A percentile compares a stretch with the other conserved stretches of the same genome.
Evolutionary conservation across 1,139 yeast genomes (phyloP).

Genomic region (Debaryomyces sp.): DNA sequence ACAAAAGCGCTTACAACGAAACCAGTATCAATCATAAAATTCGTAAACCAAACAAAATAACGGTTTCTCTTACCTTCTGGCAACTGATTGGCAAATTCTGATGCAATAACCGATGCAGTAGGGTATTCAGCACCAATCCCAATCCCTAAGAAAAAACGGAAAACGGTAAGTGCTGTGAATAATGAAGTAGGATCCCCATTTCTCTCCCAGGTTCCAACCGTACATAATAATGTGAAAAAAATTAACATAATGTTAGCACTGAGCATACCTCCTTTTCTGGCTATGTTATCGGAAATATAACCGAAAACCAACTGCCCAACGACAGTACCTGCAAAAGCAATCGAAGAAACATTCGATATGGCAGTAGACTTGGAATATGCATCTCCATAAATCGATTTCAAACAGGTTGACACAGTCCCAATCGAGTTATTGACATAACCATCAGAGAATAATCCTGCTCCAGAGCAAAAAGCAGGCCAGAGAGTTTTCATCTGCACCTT

Average conservation of each 20-base stretch:
- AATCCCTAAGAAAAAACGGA: slow-evolving; percentile 84
- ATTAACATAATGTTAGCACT: slow-evolving; percentile 72
- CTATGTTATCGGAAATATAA: slow-evolving; percentile 71
- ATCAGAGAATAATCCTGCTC: slow-evolving; percentile 90
- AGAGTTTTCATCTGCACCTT: slow-evolving; percentile 32
- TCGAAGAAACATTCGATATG: slow-evolving; percentile 77
- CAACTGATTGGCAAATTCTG: slow-evolving; percentile 82
- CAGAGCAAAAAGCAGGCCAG: slow-evolving; percentile 85
- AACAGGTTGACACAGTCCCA: slow-evolving; percentile 72
- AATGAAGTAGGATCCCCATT: slow-evolving; percentile 64
- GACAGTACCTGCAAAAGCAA: slow-evolving; percentile 89
- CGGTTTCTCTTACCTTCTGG: slow-evolving; percentile 85
- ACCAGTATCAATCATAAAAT: slow-evolving; percentile 84
- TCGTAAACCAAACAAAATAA: slow-evolving; percentile 88
- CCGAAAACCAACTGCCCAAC: slow-evolving; percentile 84
- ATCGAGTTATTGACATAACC: slow-evolving; percentile 88
- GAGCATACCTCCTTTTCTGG: slow-evolving; percentile 82
- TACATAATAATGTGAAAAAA: slow-evolving; percentile 71
- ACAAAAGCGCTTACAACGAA: slow-evolving; percentile 84
- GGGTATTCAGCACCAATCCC: slow-evolving; percentile 93
- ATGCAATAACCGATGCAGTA: slow-evolving; percentile 90
- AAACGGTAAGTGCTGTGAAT: slow-evolving; percentile 79
- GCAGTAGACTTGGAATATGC: slow-evolving; percentile 67
- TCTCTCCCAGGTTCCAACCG: slow-evolving; percentile 85
- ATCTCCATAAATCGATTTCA: slow-evolving; percentile 62